Percentiles rank a stretch among this genome's conserved stretches.
Evolutionary conservation across 768 basidiomycete genomes (phyloP).

Genomic region (Mycena floridula): DNA sequence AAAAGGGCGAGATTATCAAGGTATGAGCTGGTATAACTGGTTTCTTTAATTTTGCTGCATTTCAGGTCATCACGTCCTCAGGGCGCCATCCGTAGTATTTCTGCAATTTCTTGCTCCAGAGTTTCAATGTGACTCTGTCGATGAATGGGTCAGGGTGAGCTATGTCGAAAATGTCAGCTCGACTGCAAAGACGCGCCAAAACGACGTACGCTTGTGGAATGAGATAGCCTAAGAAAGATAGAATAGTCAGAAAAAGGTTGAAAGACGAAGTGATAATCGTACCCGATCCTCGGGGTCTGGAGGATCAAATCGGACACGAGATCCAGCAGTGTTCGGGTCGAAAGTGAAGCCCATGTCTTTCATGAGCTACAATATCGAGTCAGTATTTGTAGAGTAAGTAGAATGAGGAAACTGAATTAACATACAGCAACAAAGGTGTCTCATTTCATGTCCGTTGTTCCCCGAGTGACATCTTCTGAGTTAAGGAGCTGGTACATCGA

Average conservation of each 20-base stretch:
- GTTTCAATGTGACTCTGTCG: conserved; percentile 39
- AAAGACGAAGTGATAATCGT: too few species aligned
- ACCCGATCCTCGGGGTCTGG: conserved; percentile 44
- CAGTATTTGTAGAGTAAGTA: not conserved
- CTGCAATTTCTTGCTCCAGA: conserved; percentile 54
- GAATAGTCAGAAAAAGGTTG: too few species aligned
- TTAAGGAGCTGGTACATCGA: conserved; percentile 63
- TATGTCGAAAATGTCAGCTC: conserved; percentile 20
- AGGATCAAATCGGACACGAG: conserved; percentile 78
- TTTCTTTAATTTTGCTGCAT: too few species aligned
- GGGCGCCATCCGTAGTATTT: conserved; percentile 62
- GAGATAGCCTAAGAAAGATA: too few species aligned
- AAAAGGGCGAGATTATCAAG: too few species aligned
- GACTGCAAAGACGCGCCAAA: conserved; percentile 1
- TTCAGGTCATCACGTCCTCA: conserved; percentile 29
- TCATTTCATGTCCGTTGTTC: conserved; percentile 65
- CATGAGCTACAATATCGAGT: conserved; percentile 49
- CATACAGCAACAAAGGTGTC: conserved; percentile 68
- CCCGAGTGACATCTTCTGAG: conserved; percentile 48
- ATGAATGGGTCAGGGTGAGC: conserved; percentile 74
- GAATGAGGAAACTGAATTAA: conserved; percentile 1
- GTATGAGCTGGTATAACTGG: too few species aligned
- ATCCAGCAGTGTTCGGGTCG: conserved; percentile 72
- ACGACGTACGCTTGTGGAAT: conserved; percentile 67
- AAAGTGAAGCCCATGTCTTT: conserved; percentile 71